Conservation (phyloP, 768 basidiomycete genomes). For the Pisolithus microcarpus region DNA sequence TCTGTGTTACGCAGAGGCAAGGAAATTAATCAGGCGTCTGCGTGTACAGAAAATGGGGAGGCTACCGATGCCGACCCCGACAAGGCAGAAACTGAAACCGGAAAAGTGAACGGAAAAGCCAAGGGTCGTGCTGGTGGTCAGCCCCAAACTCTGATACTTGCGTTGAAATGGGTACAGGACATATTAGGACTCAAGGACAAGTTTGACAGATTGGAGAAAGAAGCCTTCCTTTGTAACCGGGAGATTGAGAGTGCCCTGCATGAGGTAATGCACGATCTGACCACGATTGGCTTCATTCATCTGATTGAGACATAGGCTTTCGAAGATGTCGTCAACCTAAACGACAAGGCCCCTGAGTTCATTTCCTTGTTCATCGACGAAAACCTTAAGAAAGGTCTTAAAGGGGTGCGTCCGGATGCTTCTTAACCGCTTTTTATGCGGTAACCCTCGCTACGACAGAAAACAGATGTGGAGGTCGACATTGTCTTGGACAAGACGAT, state of each 20-base stretch:
- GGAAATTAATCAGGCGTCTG: constrained; percentile 66
- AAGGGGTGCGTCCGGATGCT: constrained; percentile 57
- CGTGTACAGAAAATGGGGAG: constrained; percentile 30
- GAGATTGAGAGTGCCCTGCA: constrained; percentile 76
- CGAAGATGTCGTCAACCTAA: constrained; percentile 82
- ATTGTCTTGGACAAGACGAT: constrained; percentile 90
- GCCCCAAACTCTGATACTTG: constrained; percentile 44
- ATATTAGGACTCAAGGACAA: constrained; percentile 88
- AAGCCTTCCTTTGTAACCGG: constrained; percentile 65
- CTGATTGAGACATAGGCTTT: constrained; percentile 60
- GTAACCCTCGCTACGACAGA: constrained; percentile 40
- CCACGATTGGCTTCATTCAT: background rate
- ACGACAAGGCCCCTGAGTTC: constrained; percentile 84
- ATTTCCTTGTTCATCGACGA: constrained; percentile 97
- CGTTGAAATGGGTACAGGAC: constrained; percentile 90
- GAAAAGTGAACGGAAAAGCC: constrained; percentile 41
- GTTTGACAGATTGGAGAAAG: constrained; percentile 69
- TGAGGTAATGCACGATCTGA: constrained; percentile 48
- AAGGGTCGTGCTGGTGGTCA: constrained; percentile 39
- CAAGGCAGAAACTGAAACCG: constrained; percentile 29
- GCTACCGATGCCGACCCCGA: constrained; percentile 30
- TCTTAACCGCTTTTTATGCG: background rate
- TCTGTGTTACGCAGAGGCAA: constrained; percentile 70
- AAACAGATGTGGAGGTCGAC: constrained; percentile 92
- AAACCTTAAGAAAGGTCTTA: constrained; percentile 88